Evolutionary conservation across 306 rosid species (phyloP).

Genomic region (Bauhinia variegata): DNA sequence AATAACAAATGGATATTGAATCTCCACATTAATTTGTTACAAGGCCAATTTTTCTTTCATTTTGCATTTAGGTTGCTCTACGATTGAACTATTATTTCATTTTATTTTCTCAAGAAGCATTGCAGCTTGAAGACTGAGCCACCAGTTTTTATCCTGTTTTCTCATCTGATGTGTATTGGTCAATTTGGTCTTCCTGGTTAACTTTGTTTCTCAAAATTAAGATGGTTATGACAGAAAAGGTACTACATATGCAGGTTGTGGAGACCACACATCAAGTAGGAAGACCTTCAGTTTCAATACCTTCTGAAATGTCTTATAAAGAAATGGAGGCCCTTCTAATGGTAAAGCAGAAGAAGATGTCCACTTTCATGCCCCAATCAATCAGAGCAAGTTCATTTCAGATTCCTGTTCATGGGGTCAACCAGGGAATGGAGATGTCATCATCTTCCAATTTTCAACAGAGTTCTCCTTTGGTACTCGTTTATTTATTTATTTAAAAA

Average conservation of each 20-base stretch:
- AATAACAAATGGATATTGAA: constrained; percentile 3
- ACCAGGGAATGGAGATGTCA: constrained; percentile 41
- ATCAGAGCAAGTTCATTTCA: constrained; percentile 44
- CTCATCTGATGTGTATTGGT: background rate
- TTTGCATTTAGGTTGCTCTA: background rate
- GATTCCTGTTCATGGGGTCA: constrained; percentile 39
- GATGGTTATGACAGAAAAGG: background rate
- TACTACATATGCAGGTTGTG: constrained; percentile 50
- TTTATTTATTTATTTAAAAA: constrained; percentile 13
- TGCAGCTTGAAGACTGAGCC: background rate
- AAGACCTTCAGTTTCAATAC: constrained; percentile 61
- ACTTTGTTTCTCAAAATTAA: constrained; percentile 8
- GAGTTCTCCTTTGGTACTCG: constrained; percentile 51
- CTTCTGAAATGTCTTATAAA: constrained; percentile 70
- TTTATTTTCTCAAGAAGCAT: background rate
- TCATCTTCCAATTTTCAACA: constrained; percentile 35
- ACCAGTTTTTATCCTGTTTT: constrained; percentile 20
- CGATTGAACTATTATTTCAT: background rate
- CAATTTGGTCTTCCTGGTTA: constrained; percentile 8
- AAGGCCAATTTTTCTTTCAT: background rate
- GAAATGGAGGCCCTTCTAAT: constrained; percentile 78
- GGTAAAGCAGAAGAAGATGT: constrained; percentile 76
- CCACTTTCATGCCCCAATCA: constrained; percentile 54
- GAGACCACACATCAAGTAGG: constrained; percentile 70
- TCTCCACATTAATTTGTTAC: constrained; percentile 10